Evolutionary conservation across 1,284 basidiomycete species (phyloP).

Genomic region (Ustilago crameri): DNA sequence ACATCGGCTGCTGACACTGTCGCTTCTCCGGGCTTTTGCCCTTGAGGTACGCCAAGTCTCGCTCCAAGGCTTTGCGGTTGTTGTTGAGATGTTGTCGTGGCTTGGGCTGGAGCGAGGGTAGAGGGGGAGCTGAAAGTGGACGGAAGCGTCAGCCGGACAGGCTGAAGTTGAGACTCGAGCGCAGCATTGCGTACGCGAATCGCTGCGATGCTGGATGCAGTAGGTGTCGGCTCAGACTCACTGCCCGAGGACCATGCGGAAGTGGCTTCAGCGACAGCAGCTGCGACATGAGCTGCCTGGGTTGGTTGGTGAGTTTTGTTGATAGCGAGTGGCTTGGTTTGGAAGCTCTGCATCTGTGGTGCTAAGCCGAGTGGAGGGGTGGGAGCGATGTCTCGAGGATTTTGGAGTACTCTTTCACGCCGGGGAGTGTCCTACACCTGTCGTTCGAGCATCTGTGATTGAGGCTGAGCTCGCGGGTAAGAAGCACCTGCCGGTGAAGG

Average conservation of each 20-base stretch:
- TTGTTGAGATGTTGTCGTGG: not conserved
- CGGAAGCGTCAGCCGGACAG: constrained; percentile 38
- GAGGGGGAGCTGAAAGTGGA: constrained; percentile 21
- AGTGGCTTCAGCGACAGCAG: constrained; percentile 11
- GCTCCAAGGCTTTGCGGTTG: constrained; percentile 2
- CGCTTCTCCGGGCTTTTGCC: not conserved
- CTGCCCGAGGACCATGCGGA: constrained; percentile 42
- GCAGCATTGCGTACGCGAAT: constrained; percentile 25
- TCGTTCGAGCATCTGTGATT: not conserved
- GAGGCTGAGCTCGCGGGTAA: constrained; percentile 2
- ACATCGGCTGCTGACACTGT: constrained; percentile 15
- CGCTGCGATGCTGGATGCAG: constrained; percentile 52
- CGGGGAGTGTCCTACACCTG: not conserved
- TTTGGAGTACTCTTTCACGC: not conserved
- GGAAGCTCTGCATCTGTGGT: constrained; percentile 10
- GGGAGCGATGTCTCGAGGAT: constrained; percentile 21
- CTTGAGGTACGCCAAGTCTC: not conserved
- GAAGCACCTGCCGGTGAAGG: constrained; percentile 7
- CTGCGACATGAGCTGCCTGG: constrained; percentile 1
- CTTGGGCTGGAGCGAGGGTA: constrained; percentile 8
- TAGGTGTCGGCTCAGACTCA: constrained; percentile 51
- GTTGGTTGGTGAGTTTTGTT: constrained; percentile 8
- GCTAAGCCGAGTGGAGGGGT: constrained; percentile 28
- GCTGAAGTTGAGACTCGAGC: constrained; percentile 27
- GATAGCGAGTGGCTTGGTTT: constrained; percentile 35